phyloP scores from a whole-genome alignment of 495 filamentous ascomycete genomes.

The Platismatia glauca region DNA sequence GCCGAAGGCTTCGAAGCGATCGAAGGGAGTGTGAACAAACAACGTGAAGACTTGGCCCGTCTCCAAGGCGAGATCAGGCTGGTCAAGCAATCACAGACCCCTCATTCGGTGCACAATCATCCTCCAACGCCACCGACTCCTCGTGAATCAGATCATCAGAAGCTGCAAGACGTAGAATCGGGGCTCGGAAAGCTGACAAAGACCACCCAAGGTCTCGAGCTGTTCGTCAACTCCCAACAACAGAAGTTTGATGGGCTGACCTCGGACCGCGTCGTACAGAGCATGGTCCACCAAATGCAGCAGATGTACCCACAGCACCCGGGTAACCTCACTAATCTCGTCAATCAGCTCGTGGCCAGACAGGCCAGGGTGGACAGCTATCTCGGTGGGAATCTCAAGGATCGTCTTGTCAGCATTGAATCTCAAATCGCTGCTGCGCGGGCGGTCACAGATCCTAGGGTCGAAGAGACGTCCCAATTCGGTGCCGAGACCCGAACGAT shows the following conservation, averaged over 20 bases:
- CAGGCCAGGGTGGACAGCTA: conserved; percentile 1
- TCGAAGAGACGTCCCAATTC: neutral
- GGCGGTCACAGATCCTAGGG: neutral
- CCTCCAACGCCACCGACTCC: conserved; percentile 9
- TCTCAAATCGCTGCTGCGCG: neutral
- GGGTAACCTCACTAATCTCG: neutral
- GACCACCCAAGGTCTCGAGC: conserved; percentile 1
- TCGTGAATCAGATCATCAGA: neutral
- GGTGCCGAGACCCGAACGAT: neutral
- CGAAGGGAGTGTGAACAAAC: neutral
- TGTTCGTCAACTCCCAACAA: conserved; percentile 2
- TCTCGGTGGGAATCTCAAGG: neutral
- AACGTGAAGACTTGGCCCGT: neutral
- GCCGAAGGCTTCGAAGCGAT: neutral
- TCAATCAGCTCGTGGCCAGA: neutral
- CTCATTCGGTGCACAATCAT: neutral
- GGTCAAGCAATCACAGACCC: neutral
- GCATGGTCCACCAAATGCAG: conserved; percentile 11
- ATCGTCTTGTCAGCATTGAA: neutral
- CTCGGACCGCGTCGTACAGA: conserved; percentile 3
- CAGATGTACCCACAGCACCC: conserved; percentile 12
- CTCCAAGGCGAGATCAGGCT: neutral
- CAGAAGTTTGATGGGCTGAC: conserved; percentile 14
- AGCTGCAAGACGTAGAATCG: conserved; percentile 6
- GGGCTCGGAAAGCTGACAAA: neutral